Conservation (phyloP, 495 filamentous ascomycete species). For the Geoglossum glabrum region DNA sequence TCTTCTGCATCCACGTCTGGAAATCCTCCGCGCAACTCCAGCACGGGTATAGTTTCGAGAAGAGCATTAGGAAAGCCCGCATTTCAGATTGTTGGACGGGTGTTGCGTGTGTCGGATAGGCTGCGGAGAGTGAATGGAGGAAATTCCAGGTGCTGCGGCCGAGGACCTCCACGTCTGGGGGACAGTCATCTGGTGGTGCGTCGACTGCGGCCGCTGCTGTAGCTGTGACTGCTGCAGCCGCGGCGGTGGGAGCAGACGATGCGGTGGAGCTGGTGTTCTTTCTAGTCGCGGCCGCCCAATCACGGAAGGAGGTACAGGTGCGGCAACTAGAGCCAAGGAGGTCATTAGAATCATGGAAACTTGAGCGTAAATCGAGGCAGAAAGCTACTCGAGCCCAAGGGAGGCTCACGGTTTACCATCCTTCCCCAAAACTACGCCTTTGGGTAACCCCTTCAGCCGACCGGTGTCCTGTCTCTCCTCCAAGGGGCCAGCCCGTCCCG, state of each 20-base stretch:
- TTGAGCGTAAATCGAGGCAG: too few species aligned
- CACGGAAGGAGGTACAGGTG: slow-evolving; percentile 55
- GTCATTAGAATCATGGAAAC: background rate
- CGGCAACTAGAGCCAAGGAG: slow-evolving; percentile 47
- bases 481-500: background rate
- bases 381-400: background rate
- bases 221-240: background rate
- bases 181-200: slow-evolving; percentile 20
- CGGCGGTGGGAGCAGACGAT: slow-evolving; percentile 10
- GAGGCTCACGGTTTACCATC: slow-evolving; percentile 83
- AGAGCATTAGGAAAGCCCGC: slow-evolving; percentile 53
- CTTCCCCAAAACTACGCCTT: slow-evolving; percentile 70
- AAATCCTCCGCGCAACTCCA: slow-evolving; percentile 92
- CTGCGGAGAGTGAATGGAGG: slow-evolving; percentile 72
- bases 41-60: slow-evolving; percentile 78
- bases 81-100: slow-evolving; percentile 50
- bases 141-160: slow-evolving; percentile 84
- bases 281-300: slow-evolving; percentile 50
- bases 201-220: background rate
- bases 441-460: slow-evolving; percentile 32
- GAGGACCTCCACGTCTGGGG: slow-evolving; percentile 66
- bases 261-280: slow-evolving; percentile 21
- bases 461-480: background rate
- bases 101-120: slow-evolving; percentile 53
- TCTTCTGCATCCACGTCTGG: slow-evolving; percentile 51